Evolutionary conservation across 768 basidiomycete species (phyloP), one percentile per base, ranked within the genome.

Genomic region (Hygrocybe punicea): DNA sequence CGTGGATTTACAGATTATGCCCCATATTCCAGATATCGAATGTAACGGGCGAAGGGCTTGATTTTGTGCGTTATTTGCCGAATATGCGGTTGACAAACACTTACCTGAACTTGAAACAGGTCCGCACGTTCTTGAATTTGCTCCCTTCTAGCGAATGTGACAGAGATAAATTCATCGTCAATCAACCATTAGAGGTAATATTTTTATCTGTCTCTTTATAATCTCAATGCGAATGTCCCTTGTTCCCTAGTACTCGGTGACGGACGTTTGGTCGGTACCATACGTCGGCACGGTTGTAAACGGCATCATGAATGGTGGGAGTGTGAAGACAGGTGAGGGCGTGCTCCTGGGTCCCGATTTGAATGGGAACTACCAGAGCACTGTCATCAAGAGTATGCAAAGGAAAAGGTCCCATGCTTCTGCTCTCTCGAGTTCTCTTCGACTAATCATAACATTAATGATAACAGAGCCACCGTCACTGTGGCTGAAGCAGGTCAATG

Each of bases 401-500:
- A 82, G 95, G 57, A 99, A 98, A 71, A 76, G 91, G 89, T 88
- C 48, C 34, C 78, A 67, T 16, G 40, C 34, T 23, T 48, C 35
- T 23, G 51, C 29, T 35, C 24, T 14, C 33, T 21, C 16, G 48
- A 2, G 36, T n/a, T 24, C 4, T 47, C 44, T 24, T 37, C 11
- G 25, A 13, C 33, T n/a, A 29, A 40, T 56, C n/a, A n/a, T n/a
- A n/a, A n/a, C n/a, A n/a, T n/a, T n/a, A 9, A 53, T 55, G 17
- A 34, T 16, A 23, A 53, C 60, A 89, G 94, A 34, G 93, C 89
- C 19, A 79, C 86, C 53, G 93, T 99, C 2, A 78, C 78, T 14
- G 80, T 81, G 13, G 97, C 92, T 0, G 95, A 98, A 64, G 97
- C 97, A 6, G 97, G 97, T 2, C 97, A 99, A 73, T 92, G 91